These are phyloP conservation scores for Colletotrichum agaves DNA, from an alignment of 2,329 filamentous ascomycete genomes.

Conservation along the genomic window DNA sequence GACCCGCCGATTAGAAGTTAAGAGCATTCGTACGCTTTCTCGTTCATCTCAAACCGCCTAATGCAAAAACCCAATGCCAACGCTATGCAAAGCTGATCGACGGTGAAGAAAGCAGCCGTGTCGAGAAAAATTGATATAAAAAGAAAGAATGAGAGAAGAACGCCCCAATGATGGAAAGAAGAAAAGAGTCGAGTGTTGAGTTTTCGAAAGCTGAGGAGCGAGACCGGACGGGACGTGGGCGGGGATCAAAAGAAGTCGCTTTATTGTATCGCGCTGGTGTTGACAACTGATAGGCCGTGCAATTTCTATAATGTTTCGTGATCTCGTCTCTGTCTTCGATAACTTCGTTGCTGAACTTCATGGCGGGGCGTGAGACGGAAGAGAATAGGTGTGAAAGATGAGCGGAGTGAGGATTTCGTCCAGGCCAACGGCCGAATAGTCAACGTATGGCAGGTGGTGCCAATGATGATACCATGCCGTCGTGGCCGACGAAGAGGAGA, in stretches of 20 bases:
- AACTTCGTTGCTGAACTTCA: conserved; percentile 42
- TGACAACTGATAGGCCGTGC: conserved; percentile 29
- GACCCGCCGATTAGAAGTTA: conserved; percentile 34
- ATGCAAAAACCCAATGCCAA: conserved; percentile 31
- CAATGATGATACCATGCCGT: conserved; percentile 53
- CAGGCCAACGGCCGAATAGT: conserved; percentile 11
- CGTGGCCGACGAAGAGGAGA: conserved; percentile 58
- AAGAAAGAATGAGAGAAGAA: conserved; percentile 10
- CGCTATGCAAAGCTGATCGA: conserved; percentile 27
- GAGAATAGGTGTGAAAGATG: conserved; percentile 10
- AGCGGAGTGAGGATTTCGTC: conserved; percentile 10
- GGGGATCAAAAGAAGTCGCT: conserved; percentile 20
- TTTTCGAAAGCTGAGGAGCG: conserved; percentile 24
- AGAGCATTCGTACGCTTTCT: conserved; percentile 31
- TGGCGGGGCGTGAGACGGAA: conserved; percentile 30
- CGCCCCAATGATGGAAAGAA: not conserved
- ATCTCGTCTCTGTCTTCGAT: conserved; percentile 45
- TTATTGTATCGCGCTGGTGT: conserved; percentile 15
- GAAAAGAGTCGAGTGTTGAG: not conserved
- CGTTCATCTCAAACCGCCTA: conserved; percentile 25
- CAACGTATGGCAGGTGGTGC: conserved; percentile 43
- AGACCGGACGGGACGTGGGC: conserved; percentile 11
- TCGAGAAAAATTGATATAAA: not conserved
- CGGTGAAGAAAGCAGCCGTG: conserved; percentile 19
- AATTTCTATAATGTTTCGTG: conserved; percentile 33